Base-by-base conservation (phyloP, 2,329 filamentous ascomycete genomes). In the Aureobasidium lini region DNA sequence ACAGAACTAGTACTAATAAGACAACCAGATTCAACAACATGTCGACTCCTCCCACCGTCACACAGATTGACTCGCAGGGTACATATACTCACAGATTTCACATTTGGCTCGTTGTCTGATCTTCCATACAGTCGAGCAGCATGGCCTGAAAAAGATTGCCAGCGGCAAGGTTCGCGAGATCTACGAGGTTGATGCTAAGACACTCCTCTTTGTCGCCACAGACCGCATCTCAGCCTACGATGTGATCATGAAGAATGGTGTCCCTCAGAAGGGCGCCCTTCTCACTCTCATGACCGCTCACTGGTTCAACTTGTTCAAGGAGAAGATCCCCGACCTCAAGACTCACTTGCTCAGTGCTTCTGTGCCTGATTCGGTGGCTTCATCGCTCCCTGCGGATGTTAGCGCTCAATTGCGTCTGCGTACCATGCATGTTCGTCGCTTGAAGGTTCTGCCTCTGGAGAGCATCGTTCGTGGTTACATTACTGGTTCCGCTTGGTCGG, bases 181-280 rank as follows among this genome's bases (percentile, higher is more conserved):
- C 39, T 95, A 90, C 73, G 79, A 83, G 62, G 77, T 95, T 57
- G 84, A 89, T 70, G 77, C 84, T 42, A 75, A 82, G 60, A 87
- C 84, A 2, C 82, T 95, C 4, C 85, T 95, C 60, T 93, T 96
- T 70, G 85, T 92, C 59, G 87, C 89, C 28, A 88, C 89, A 13
- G 92, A 96, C 76, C 87, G 94, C 65, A 94, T 96, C 72, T 96
- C 90, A 28, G 94, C 94, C 59, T 97, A 93, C 79, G 93, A 97
- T 81, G 90, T 95, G 66, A 84, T 95, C 66, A 85, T 95, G 80
- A 77, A 83, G 67, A 96, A 94, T 75, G 86, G 85, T 9, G 81
- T 90, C 53, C 85, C 85, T 3, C 75, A 80, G 60, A 89, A 89
- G 73, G 87, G 87, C 63, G 75, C 80, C 47, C 78, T 89, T 46